Evolutionary conservation across 2,329 filamentous ascomycete species (phyloP), one percentile per base, ranked within the genome.

Genomic region (Myriosclerotinia duriaeana): DNA sequence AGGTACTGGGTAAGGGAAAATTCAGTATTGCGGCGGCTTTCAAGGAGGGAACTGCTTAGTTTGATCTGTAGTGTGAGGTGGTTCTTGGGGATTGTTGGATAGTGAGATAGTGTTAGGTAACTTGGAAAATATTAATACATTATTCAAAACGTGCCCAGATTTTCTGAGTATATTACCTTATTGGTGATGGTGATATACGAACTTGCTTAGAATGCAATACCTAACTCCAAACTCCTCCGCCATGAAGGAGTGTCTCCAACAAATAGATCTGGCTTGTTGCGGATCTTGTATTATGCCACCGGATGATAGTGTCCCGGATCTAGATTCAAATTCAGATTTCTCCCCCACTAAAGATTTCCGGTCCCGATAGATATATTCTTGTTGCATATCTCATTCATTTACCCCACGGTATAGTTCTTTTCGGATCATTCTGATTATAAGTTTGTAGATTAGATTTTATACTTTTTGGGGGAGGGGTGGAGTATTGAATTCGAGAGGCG

Each of bases 11-110:
- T 7, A 42, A 34, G 6, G 66, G 52, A 9, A 66, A 70, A 30
- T 65, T 72, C 7, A 69, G 66, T 48, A 71, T 72, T 67, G 70
- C 71, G 44, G 69, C 70, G 22, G 71, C 70, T 22, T 72, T 72
- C 30, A 42, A 34, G 11, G 69, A 67, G 14, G 69, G 68, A 4
- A 70, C 69, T 53, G 64, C 44, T 53, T 65, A 52, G 26, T 22
- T 26, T 9, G 22, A 30, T n/a, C 15, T n/a, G 6, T 12, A 12
- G 11, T 12, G 2, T 61, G n/a, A 30, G 15, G 12, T 52, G 12
- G 12, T 15, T 5, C 12, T 40, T 60, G 9, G 9, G 15, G 26
- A 46, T n/a, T 38, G 20, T 48, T 20, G 44, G 42, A 36, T 26
- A 14, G 38, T 40, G 38, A 4, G 20, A 9, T 22, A 5, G n/a